Evolutionary conservation across 257 asterid genomes (phyloP), one percentile per base, ranked within the genome.

Genomic region (Ligustrum vulgare): DNA sequence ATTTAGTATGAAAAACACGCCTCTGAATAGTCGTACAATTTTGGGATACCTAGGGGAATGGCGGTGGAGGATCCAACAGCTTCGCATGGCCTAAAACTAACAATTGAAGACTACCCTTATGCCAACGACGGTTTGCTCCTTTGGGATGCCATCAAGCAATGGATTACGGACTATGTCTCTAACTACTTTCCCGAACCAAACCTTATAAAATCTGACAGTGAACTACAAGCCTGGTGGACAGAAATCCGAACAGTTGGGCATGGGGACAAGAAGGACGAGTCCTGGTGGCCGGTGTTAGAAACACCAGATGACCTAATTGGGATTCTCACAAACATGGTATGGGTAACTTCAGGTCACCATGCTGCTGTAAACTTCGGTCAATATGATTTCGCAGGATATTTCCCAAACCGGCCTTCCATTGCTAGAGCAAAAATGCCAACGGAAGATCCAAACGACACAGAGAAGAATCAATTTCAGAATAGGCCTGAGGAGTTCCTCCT

Each of bases 291-390:
- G 3, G 72, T 75, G 5, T 78, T 91, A 1, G 80, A 86, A 6
- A 86, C 93, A 0, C 78, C 83, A 0, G 62, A 78, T 0, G 91
- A 87, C 70, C 78, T 94, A 0, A 82, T 90, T 12, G 84, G 80
- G 45, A 89, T 90, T 11, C 4, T 90, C 7, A 90, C 94, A 2
- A 91, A 85, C 13, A 91, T 94, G 8, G 80, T 86, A 8, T 94
- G 98, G 98, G 85, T 86, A 10, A 25, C 89, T 33, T 90, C 97
- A 0, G 96, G 89, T 0, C 97, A 90, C 78, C 98, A 90, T 69
- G 92, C 98, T 7, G 97, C 97, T 0, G 97, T 91, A 0, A 91
- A 91, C 81, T 91, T 94, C 8, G 97, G 98, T 0, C 97, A 94
- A 43, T 94, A 80, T 9, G 84, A 84, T 64, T 91, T 63, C 11